Conservation (phyloP, 108 stramenopile species). For the Fragilaria crotonensis region DNA sequence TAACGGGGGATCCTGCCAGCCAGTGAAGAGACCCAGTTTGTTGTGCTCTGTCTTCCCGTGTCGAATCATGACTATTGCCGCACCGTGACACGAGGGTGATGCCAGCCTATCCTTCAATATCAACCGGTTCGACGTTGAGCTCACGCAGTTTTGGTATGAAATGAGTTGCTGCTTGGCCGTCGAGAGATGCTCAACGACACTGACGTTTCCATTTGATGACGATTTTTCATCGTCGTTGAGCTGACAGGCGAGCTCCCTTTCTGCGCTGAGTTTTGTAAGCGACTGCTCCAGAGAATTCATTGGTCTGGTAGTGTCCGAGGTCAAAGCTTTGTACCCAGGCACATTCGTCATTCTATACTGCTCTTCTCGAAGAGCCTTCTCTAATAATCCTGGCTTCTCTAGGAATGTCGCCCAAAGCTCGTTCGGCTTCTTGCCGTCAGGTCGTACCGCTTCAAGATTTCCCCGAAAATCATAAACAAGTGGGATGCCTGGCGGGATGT, state of each 20-base stretch:
- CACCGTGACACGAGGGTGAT: conserved; percentile 37
- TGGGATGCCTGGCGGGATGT: conserved; percentile 63
- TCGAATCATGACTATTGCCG: conserved; percentile 60
- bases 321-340: conserved; percentile 14
- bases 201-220: neutral
- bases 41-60: conserved; percentile 75
- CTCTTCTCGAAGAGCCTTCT: conserved; percentile 42
- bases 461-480: conserved; percentile 45
- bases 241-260: conserved; percentile 13
- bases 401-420: conserved; percentile 20
- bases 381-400: conserved; percentile 49
- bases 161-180: neutral
- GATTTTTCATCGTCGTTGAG: neutral
- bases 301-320: conserved; percentile 1
- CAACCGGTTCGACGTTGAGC: neutral
- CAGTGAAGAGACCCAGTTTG: conserved; percentile 69
- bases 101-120: neutral
- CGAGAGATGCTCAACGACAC: neutral
- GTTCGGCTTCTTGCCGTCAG: conserved; percentile 33
- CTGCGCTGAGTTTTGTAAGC: conserved; percentile 34
- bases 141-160: neutral
- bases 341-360: conserved; percentile 11
- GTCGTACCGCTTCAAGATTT: conserved; percentile 30
- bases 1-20: conserved; percentile 25
- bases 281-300: conserved; percentile 35